A percentile compares a stretch with the other conserved stretches of the same genome.
These are phyloP conservation scores for Cercospora sp. DNA, from an alignment of 2,329 filamentous ascomycete species.

Conservation along the genomic window DNA sequence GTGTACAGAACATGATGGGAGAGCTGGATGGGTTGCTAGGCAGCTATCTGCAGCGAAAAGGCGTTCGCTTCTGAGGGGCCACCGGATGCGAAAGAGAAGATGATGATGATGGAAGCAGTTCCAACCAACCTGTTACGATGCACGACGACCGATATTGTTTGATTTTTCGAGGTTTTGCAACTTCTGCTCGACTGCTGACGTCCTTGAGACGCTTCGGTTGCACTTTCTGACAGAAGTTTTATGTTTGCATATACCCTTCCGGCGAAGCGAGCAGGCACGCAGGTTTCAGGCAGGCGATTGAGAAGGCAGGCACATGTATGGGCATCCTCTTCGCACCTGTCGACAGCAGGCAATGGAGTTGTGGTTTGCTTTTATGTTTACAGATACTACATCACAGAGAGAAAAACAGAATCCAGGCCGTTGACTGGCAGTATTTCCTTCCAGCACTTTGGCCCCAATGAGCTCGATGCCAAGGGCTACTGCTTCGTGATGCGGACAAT, in stretches of 20 bases:
- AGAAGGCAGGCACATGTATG: not conserved
- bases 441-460: not conserved
- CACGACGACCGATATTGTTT: not conserved
- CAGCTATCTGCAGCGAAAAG: slow-evolving; percentile 33
- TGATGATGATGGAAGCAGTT: not conserved
- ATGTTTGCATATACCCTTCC: slow-evolving; percentile 1
- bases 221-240: not conserved
- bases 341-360: not conserved
- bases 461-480: not conserved
- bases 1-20: slow-evolving; percentile 82
- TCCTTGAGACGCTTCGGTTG: not conserved
- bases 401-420: not conserved
- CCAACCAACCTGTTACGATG: not conserved
- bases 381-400: not conserved
- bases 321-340: not conserved
- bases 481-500: not conserved
- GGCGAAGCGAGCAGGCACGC: not conserved
- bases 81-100: not conserved
- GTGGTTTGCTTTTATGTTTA: not conserved
- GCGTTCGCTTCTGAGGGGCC: slow-evolving; percentile 25
- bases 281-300: not conserved
- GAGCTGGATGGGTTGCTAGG: slow-evolving; percentile 67
- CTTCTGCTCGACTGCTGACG: not conserved
- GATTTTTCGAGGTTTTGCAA: not conserved
- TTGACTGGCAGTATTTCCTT: not conserved